phyloP scores from a whole-genome alignment of 495 filamentous ascomycete species.

The Penicillium flavigenum region DNA sequence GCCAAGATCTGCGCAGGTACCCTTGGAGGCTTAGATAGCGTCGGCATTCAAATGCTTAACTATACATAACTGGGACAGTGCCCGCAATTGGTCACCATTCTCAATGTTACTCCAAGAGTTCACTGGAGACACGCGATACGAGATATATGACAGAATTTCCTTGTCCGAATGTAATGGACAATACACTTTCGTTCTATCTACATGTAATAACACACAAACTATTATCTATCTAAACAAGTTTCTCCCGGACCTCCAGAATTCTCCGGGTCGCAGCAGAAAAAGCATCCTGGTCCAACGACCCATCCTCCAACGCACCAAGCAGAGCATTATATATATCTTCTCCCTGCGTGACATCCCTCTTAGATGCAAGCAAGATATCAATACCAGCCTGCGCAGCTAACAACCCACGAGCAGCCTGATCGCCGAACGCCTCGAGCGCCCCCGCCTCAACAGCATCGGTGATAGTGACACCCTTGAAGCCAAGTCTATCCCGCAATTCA shows the following conservation, averaged over 20 bases:
- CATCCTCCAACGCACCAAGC: constrained; percentile 25
- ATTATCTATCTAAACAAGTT: constrained; percentile 6
- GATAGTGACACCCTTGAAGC: constrained; percentile 34
- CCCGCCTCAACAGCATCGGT: constrained; percentile 41
- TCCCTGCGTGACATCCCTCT: constrained; percentile 32
- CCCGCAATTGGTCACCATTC: too few relatives aligned
- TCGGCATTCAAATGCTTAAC: neutral
- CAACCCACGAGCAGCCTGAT: constrained; percentile 24
- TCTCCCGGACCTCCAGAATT: constrained; percentile 25
- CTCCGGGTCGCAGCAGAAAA: constrained; percentile 25
- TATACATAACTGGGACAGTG: neutral
- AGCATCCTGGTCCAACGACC: constrained; percentile 14
- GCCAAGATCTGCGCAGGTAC: neutral
- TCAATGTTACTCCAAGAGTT: too few relatives aligned
- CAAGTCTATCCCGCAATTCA: constrained; percentile 33
- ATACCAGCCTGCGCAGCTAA: constrained; percentile 33
- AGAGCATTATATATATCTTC: constrained; percentile 26
- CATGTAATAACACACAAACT: neutral
- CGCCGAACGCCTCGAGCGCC: constrained; percentile 28
- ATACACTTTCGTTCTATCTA: neutral
- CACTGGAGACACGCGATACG: too few relatives aligned
- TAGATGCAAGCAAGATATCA: constrained; percentile 36
- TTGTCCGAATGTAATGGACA: neutral
- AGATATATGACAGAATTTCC: neutral
- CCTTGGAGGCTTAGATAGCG: neutral